Evolutionary conservation across 148 eudicot genomes (phyloP).

Genomic region (Silene uniflora): DNA sequence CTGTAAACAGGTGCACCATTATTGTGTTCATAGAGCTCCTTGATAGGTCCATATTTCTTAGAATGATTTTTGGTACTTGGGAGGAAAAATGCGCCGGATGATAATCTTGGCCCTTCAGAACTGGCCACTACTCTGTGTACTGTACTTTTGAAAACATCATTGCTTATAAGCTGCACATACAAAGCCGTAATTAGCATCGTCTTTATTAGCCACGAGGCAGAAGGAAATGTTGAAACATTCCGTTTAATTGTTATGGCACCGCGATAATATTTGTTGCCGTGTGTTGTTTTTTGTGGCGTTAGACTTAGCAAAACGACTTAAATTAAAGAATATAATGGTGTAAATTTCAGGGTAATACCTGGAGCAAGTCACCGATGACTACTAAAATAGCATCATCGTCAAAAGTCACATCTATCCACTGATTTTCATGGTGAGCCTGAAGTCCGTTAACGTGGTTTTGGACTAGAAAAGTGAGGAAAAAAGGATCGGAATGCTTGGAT

Average conservation of each 20-base stretch:
- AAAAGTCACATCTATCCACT: slow-evolving; percentile 6
- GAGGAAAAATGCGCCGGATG: slow-evolving; percentile 14
- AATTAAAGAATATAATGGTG: not conserved
- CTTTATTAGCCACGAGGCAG: not conserved
- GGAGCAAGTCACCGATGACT: slow-evolving; percentile 16
- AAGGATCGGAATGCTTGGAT: slow-evolving; percentile 12
- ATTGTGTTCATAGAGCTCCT: slow-evolving; percentile 4
- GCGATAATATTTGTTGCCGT: not conserved
- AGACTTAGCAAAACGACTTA: not conserved
- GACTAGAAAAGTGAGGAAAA: slow-evolving; percentile 12
- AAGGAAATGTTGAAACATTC: not conserved
- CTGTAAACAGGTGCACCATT: slow-evolving; percentile 8
- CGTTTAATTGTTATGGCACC: not conserved
- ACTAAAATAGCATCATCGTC: slow-evolving; percentile 3
- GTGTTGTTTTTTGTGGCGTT: not conserved
- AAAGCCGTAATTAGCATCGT: not conserved
- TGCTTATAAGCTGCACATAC: slow-evolving; percentile 16
- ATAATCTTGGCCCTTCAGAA: slow-evolving; percentile 3
- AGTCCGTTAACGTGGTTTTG: slow-evolving; percentile 10
- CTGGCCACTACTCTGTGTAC: slow-evolving; percentile 13
- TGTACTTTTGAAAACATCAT: slow-evolving; percentile 12
- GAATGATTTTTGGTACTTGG: slow-evolving; percentile 11
- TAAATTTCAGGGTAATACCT: slow-evolving; percentile 1
- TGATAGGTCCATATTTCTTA: slow-evolving; percentile 1
- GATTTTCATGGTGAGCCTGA: slow-evolving; percentile 14